These are phyloP conservation scores for Solanum medicagineum DNA, from an alignment of 257 asterid genomes.

Conservation along the genomic window DNA sequence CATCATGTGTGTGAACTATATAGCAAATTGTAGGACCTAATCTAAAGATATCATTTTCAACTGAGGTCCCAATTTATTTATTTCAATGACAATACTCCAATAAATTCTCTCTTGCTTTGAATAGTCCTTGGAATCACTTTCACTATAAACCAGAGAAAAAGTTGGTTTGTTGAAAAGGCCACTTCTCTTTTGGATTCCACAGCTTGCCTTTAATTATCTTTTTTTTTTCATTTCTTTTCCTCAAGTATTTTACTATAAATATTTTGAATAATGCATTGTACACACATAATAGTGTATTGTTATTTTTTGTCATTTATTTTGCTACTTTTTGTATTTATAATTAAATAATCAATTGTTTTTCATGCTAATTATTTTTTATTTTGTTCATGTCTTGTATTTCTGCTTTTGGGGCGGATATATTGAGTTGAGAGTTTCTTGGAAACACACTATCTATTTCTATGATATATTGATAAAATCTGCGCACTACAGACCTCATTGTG, in stretches of 20 bases:
- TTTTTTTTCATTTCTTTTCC: not conserved
- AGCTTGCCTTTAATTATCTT: not conserved
- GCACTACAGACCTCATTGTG: too few relatives aligned
- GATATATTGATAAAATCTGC: too few relatives aligned
- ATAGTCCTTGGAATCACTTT: not conserved
- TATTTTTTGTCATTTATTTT: too few relatives aligned
- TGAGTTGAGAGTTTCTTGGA: too few relatives aligned
- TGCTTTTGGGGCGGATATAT: too few relatives aligned
- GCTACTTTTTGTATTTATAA: too few relatives aligned
- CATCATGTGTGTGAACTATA: not conserved
- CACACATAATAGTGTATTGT: too few relatives aligned
- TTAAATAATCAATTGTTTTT: too few relatives aligned
- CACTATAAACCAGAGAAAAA: not conserved
- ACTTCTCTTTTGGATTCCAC: not conserved
- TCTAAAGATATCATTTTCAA: not conserved
- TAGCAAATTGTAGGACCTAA: not conserved
- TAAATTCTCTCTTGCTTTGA: not conserved
- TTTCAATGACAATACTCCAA: not conserved
- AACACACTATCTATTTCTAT: too few relatives aligned
- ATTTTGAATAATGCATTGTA: too few relatives aligned
- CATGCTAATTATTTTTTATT: too few relatives aligned
- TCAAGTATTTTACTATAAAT: not conserved
- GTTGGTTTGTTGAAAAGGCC: constrained; percentile 6
- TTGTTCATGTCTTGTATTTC: too few relatives aligned
- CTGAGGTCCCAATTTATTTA: not conserved